Evolutionary conservation across 1,284 basidiomycete species (phyloP).

Genomic region (Lentinula novae-zelandiae): DNA sequence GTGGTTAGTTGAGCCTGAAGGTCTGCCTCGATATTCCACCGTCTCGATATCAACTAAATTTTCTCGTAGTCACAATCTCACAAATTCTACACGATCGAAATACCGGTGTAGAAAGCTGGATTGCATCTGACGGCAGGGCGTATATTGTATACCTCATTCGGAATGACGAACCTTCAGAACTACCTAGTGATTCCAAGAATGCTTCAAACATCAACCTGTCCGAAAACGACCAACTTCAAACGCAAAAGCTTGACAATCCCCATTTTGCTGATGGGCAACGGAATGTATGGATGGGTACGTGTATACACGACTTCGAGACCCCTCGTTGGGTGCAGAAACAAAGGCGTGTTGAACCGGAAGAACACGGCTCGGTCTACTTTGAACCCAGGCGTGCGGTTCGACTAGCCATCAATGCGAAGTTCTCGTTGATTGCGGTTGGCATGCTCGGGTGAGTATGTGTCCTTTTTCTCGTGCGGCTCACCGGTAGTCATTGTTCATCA

Average conservation of each 20-base stretch:
- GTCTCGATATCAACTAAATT: neutral
- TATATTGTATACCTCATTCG: slow-evolving; percentile 66
- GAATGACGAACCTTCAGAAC: slow-evolving; percentile 18
- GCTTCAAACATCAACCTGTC: neutral
- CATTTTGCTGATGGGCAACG: neutral
- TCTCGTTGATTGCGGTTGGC: slow-evolving; percentile 85
- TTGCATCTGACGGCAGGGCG: slow-evolving; percentile 76
- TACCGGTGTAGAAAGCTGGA: slow-evolving; percentile 71
- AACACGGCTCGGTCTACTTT: slow-evolving; percentile 39
- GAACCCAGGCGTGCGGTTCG: slow-evolving; percentile 64
- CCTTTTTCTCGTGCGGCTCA: neutral
- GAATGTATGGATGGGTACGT: slow-evolving; percentile 59
- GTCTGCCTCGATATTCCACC: slow-evolving; percentile 32
- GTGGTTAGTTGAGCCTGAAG: slow-evolving; percentile 70
- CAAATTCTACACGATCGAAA: slow-evolving; percentile 55
- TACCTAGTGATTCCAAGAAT: neutral
- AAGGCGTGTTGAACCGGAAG: slow-evolving; percentile 42
- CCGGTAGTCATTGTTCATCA: slow-evolving; percentile 21
- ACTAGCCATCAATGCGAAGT: slow-evolving; percentile 77
- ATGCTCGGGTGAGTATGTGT: slow-evolving; percentile 55
- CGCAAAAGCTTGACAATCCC: too few species aligned
- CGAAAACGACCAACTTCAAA: neutral
- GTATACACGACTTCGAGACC: slow-evolving; percentile 62
- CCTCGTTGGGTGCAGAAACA: slow-evolving; percentile 77
- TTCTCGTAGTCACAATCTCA: slow-evolving; percentile 50